Evolutionary conservation across 2,329 filamentous ascomycete species (phyloP).

Genomic region (Exophiala aquamarina): DNA sequence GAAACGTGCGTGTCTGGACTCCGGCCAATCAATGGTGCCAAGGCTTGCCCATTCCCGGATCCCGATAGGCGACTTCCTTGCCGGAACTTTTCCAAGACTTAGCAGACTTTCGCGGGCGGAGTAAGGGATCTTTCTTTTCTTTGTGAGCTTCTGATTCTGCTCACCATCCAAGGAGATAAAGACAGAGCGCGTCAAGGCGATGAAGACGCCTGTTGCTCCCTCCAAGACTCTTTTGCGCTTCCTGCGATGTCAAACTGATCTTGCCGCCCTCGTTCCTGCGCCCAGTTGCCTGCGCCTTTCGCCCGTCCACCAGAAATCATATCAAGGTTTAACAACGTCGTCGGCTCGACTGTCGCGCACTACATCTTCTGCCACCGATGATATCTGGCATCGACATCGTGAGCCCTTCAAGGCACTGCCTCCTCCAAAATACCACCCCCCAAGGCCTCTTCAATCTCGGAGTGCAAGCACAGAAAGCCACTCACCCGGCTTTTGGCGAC

Average conservation of each 20-base stretch:
- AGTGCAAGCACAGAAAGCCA: constrained; percentile 22
- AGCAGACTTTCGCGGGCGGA: too few species aligned
- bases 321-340: constrained; percentile 20
- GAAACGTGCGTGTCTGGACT: too few species aligned
- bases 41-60: too few species aligned
- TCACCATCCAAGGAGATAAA: too few species aligned
- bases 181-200: constrained; percentile 9
- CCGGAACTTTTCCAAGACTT: too few species aligned
- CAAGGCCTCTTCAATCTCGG: constrained; percentile 17
- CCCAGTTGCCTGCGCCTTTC: background rate
- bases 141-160: too few species aligned
- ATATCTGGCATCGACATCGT: constrained; percentile 19
- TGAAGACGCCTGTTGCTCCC: constrained; percentile 38
- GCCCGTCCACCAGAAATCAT: constrained; percentile 28
- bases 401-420: constrained; percentile 26
- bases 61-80: too few species aligned
- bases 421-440: constrained; percentile 16
- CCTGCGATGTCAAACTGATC: constrained; percentile 68
- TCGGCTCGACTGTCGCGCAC: constrained; percentile 4
- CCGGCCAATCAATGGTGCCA: too few species aligned
- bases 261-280: constrained; percentile 39
- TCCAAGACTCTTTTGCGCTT: constrained; percentile 66
- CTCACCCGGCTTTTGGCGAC: constrained; percentile 20
- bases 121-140: too few species aligned
- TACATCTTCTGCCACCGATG: constrained; percentile 13